Evolutionary conservation across 2,329 filamentous ascomycete genomes (phyloP).

Genomic region (Paecilomyces formosus): DNA sequence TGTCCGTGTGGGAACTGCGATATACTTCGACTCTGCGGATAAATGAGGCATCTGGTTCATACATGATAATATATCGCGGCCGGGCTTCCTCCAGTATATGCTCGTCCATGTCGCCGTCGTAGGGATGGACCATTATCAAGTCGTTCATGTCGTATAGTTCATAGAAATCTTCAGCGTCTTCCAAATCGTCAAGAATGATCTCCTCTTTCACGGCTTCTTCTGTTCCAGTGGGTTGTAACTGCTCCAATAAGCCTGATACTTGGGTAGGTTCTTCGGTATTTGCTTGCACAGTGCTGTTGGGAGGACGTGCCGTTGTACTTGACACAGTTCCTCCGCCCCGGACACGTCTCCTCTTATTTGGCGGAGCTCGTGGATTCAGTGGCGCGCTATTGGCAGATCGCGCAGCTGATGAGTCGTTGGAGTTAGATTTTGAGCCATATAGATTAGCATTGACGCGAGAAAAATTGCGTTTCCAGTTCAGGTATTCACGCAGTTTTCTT

Average conservation of each 20-base stretch:
- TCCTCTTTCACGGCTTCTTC: slow-evolving; percentile 63
- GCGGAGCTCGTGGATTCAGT: slow-evolving; percentile 50
- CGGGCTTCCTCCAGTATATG: slow-evolving; percentile 91
- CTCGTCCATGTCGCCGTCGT: slow-evolving; percentile 92
- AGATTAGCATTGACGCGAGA: slow-evolving; percentile 62
- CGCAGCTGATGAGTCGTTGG: slow-evolving; percentile 13
- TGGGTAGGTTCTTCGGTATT: slow-evolving; percentile 72
- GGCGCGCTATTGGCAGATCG: slow-evolving; percentile 13
- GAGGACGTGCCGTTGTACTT: slow-evolving; percentile 53
- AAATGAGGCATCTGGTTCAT: slow-evolving; percentile 90
- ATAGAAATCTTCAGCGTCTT: slow-evolving; percentile 89
- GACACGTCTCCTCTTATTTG: slow-evolving; percentile 78
- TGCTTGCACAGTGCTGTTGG: slow-evolving; percentile 67
- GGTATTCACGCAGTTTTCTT: slow-evolving; percentile 74
- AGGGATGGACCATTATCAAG: slow-evolving; percentile 81
- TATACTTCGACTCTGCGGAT: slow-evolving; percentile 94
- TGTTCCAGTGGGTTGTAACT: slow-evolving; percentile 71
- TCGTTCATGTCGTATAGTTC: slow-evolving; percentile 88
- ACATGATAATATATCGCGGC: slow-evolving; percentile 96
- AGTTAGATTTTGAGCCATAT: slow-evolving; percentile 20
- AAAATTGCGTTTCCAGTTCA: slow-evolving; percentile 86
- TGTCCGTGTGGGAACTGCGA: slow-evolving; percentile 82
- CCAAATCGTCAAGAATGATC: slow-evolving; percentile 70
- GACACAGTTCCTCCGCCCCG: slow-evolving; percentile 66
- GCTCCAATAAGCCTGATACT: slow-evolving; percentile 72